phyloP scores from a whole-genome alignment of 768 basidiomycete genomes.

The Hebeloma cylindrosporum region DNA sequence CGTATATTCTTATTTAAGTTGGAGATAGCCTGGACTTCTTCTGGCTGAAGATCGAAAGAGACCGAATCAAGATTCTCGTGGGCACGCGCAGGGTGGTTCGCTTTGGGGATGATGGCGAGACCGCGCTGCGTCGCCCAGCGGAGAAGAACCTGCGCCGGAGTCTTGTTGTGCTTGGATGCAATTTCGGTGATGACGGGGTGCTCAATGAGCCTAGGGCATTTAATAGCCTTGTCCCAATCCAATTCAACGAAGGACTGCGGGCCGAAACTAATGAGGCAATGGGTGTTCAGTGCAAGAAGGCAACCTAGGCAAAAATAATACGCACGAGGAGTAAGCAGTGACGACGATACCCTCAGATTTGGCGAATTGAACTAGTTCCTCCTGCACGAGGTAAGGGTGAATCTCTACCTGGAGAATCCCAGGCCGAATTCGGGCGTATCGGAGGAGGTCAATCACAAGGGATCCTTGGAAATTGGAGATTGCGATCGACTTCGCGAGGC shows the following conservation, averaged over 20 bases:
- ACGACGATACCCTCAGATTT: slow-evolving; percentile 57
- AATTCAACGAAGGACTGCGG: slow-evolving; percentile 62
- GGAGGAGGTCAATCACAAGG: slow-evolving; percentile 72
- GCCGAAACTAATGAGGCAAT: slow-evolving; percentile 17
- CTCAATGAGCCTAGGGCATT: slow-evolving; percentile 49
- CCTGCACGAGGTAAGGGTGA: slow-evolving; percentile 71
- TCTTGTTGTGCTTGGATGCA: slow-evolving; percentile 52
- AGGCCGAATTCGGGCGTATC: slow-evolving; percentile 75
- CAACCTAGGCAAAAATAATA: slow-evolving; percentile 19
- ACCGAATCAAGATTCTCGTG: slow-evolving; percentile 46
- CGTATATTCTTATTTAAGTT: slow-evolving; percentile 48
- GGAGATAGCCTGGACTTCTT: slow-evolving; percentile 58
- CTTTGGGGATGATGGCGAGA: slow-evolving; percentile 77
- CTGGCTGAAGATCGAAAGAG: slow-evolving; percentile 50
- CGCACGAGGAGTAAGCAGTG: slow-evolving; percentile 61
- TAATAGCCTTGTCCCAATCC: slow-evolving; percentile 55
- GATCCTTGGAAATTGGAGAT: slow-evolving; percentile 73
- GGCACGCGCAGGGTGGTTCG: slow-evolving; percentile 46
- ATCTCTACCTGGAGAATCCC: slow-evolving; percentile 69
- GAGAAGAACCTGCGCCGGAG: slow-evolving; percentile 69
- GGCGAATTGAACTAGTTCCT: slow-evolving; percentile 54
- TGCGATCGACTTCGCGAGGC: slow-evolving; percentile 77
- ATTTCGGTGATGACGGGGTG: slow-evolving; percentile 45
- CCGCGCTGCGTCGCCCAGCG: slow-evolving; percentile 79
- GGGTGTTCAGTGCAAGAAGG: slow-evolving; percentile 18